phyloP scores from a whole-genome alignment of 352 stramenopile species.

The Globisporangium carolinianum region DNA sequence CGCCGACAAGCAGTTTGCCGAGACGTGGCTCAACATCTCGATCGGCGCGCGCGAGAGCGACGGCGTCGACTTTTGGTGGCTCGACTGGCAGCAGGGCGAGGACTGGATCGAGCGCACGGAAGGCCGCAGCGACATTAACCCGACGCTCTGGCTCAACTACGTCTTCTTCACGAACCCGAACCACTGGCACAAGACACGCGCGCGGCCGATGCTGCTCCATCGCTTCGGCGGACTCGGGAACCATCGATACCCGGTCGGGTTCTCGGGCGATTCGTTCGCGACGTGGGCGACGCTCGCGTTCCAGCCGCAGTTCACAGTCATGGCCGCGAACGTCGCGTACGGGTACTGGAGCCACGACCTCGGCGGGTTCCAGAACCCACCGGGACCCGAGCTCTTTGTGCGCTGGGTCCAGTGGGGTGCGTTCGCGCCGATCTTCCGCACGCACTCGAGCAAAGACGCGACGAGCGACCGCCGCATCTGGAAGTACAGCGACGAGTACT shows the following conservation, averaged over 20 bases:
- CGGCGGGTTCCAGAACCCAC: slow-evolving; percentile 23
- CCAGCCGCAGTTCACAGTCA: slow-evolving; percentile 44
- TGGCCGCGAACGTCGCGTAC: slow-evolving; percentile 38
- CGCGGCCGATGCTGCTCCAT: slow-evolving; percentile 31
- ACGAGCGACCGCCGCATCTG: slow-evolving; percentile 24
- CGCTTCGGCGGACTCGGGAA: slow-evolving; percentile 43
- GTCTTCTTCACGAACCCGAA: slow-evolving; percentile 33
- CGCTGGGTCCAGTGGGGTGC: slow-evolving; percentile 42
- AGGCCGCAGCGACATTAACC: slow-evolving; percentile 25
- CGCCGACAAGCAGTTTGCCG: slow-evolving; percentile 22
- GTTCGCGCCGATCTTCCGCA: slow-evolving; percentile 31
- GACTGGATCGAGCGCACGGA: slow-evolving; percentile 26
- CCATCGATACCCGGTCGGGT: slow-evolving; percentile 47
- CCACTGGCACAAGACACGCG: slow-evolving; percentile 14
- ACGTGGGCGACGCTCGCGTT: slow-evolving; percentile 30
- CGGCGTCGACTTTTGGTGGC: slow-evolving; percentile 52
- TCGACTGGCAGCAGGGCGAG: slow-evolving; percentile 55
- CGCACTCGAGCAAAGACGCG: slow-evolving; percentile 30
- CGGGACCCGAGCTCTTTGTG: slow-evolving; percentile 27
- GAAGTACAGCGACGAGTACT: slow-evolving; percentile 23
- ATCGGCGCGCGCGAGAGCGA: slow-evolving; percentile 18
- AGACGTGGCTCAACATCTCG: slow-evolving; percentile 22
- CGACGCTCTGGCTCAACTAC: slow-evolving; percentile 45
- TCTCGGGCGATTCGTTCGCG: slow-evolving; percentile 36
- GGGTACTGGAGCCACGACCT: slow-evolving; percentile 47